These are phyloP conservation scores for Tulasnella sp. DNA, from an alignment of 768 basidiomycete species.

Conservation along the genomic window DNA sequence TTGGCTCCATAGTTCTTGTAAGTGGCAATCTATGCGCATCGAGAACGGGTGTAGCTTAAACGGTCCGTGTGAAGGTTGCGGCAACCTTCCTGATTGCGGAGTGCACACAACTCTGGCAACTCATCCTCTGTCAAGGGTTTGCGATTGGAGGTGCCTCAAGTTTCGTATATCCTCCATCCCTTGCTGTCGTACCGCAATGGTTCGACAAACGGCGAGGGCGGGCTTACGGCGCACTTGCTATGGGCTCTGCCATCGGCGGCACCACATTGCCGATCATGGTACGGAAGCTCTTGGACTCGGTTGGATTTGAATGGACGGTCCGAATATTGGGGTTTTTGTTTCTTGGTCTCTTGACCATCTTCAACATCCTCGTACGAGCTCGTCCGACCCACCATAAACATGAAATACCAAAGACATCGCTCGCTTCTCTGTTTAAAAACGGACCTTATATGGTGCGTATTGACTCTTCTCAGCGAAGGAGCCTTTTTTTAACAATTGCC, in stretches of 20 bases:
- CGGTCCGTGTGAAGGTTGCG: background rate
- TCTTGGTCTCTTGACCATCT: slow-evolving; percentile 18
- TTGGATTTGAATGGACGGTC: slow-evolving; percentile 28
- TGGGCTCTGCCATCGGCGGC: slow-evolving; percentile 34
- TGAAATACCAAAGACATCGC: slow-evolving; percentile 51
- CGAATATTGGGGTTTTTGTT: slow-evolving; percentile 13
- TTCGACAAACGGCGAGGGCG: slow-evolving; percentile 46
- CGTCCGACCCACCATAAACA: slow-evolving; percentile 43
- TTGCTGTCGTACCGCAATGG: slow-evolving; percentile 19
- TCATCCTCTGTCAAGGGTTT: slow-evolving; percentile 24
- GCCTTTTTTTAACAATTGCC: background rate
- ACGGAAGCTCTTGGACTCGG: slow-evolving; percentile 28
- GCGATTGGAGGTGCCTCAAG: slow-evolving; percentile 20
- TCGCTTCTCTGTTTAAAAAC: slow-evolving; percentile 57
- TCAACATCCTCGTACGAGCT: slow-evolving; percentile 31
- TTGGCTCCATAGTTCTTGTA: slow-evolving; percentile 12
- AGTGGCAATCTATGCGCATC: background rate
- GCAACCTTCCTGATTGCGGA: slow-evolving; percentile 24
- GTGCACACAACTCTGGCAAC: slow-evolving; percentile 24
- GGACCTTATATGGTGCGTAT: slow-evolving; percentile 47
- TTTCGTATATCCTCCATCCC: slow-evolving; percentile 9
- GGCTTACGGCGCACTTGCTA: slow-evolving; percentile 59
- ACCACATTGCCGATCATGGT: slow-evolving; percentile 31
- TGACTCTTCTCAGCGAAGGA: slow-evolving; percentile 10
- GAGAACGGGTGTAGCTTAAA: background rate